A percentile compares a stretch with the other conserved stretches of the same genome.
These are phyloP conservation scores for Peribolospora kevripleyi DNA, from an alignment of 768 basidiomycete species.

Conservation along the genomic window DNA sequence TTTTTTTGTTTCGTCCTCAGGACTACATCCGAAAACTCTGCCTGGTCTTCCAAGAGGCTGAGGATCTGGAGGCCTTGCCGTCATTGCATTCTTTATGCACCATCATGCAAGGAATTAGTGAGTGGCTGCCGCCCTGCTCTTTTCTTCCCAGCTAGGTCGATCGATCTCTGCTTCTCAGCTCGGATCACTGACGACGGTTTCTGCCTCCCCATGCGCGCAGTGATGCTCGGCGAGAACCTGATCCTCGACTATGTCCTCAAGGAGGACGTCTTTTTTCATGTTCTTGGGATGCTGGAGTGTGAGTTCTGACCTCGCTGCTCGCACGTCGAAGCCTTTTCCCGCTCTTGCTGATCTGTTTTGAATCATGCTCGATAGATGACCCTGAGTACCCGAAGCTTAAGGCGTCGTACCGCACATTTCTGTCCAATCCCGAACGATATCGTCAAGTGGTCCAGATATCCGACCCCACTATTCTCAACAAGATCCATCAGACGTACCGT, in stretches of 20 bases:
- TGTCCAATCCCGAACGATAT: conserved; percentile 56
- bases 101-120: conserved; percentile 84
- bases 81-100: conserved; percentile 75
- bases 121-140: conserved; percentile 15
- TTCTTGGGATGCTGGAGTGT: conserved; percentile 96
- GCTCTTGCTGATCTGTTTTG: conserved; percentile 9
- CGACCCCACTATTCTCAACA: conserved; percentile 47
- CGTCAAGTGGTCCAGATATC: conserved; percentile 69
- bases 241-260: conserved; percentile 87
- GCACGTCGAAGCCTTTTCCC: background rate
- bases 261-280: conserved; percentile 74
- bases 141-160: no score
- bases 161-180: background rate
- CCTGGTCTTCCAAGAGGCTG: conserved; percentile 60
- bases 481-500: conserved; percentile 92
- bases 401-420: conserved; percentile 87
- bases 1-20: conserved; percentile 21
- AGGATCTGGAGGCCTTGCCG: conserved; percentile 73
- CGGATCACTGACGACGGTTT: background rate
- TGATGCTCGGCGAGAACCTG: conserved; percentile 79
- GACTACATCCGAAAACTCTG: conserved; percentile 72
- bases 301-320: conserved; percentile 18
- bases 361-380: conserved; percentile 36
- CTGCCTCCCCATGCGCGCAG: conserved; percentile 22
- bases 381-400: conserved; percentile 92